Evolutionary conservation across 139 green algal genomes (phyloP).

Genomic region (Haematococcus sp.): DNA sequence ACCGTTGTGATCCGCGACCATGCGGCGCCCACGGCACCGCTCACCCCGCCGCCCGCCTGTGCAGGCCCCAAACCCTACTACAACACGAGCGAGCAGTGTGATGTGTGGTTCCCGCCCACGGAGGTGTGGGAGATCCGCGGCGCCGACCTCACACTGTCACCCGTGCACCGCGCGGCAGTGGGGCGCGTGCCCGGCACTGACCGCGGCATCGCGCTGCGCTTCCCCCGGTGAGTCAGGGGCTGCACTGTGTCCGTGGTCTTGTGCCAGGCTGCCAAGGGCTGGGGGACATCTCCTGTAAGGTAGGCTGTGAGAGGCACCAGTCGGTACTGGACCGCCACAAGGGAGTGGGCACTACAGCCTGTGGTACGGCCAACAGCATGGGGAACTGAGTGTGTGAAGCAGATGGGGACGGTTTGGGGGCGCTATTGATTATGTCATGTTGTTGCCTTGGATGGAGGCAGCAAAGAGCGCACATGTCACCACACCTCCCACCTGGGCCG

Average conservation of each 20-base stretch:
- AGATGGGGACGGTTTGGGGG: too few relatives aligned
- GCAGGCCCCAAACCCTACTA: conserved; percentile 69
- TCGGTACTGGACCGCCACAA: too few relatives aligned
- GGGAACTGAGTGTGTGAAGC: too few relatives aligned
- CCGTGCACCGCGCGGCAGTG: conserved; percentile 54
- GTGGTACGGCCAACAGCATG: too few relatives aligned
- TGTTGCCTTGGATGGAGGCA: too few relatives aligned
- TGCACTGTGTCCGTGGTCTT: background rate
- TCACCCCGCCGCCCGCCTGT: background rate
- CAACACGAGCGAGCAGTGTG: conserved; percentile 48
- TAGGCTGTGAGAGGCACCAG: too few relatives aligned
- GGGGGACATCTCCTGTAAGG: too few relatives aligned
- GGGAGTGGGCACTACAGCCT: too few relatives aligned
- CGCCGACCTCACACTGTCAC: conserved; percentile 76
- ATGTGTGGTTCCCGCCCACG: conserved; percentile 76
- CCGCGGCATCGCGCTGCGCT: conserved; percentile 65
- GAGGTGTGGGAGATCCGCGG: conserved; percentile 55
- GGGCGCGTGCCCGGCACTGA: conserved; percentile 39
- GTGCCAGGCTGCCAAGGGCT: background rate
- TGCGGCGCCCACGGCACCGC: background rate
- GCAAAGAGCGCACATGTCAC: too few relatives aligned
- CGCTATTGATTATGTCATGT: too few relatives aligned
- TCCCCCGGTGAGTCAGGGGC: conserved; percentile 47
- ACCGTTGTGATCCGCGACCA: background rate
- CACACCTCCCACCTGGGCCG: background rate